phyloP scores from a whole-genome alignment of 768 basidiomycete species.

The Agaricus blazei region DNA sequence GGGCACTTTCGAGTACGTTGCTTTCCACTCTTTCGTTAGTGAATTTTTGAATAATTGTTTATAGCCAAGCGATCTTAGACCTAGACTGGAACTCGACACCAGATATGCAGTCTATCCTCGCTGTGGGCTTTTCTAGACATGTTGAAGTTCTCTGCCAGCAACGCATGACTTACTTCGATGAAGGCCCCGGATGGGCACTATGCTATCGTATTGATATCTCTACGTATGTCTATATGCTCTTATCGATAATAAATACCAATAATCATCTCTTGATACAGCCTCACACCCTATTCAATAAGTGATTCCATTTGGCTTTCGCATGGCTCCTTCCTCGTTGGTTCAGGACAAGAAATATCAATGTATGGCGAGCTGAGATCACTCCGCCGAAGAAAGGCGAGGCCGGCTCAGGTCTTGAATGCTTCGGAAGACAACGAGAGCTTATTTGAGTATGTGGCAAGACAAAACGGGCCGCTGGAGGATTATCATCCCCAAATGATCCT shows the following conservation, averaged over 20 bases:
- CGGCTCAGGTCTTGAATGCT: constrained; percentile 7
- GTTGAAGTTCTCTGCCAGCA: constrained; percentile 90
- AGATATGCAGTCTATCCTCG: constrained; percentile 85
- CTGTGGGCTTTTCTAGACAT: constrained; percentile 77
- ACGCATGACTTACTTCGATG: constrained; percentile 86
- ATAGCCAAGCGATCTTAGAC: constrained; percentile 64
- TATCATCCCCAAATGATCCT: constrained; percentile 92
- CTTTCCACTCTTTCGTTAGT: neutral
- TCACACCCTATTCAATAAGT: constrained; percentile 72
- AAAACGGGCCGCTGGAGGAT: constrained; percentile 84
- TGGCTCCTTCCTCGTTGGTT: constrained; percentile 77
- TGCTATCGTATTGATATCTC: constrained; percentile 67
- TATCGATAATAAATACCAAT: constrained; percentile 5
- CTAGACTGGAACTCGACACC: constrained; percentile 93
- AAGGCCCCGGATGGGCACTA: constrained; percentile 72
- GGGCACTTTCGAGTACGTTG: constrained; percentile 50
- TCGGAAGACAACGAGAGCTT: constrained; percentile 39
- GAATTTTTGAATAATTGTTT: neutral
- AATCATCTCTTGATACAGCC: constrained; percentile 34
- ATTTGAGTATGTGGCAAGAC: constrained; percentile 76
- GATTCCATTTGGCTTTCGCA: constrained; percentile 91
- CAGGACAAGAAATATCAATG: constrained; percentile 79
- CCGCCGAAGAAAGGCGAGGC: neutral
- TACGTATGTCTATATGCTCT: constrained; percentile 39
- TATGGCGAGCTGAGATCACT: constrained; percentile 46